Conservation (phyloP, 2,329 filamentous ascomycete species). For the Penicillium sp. region DNA sequence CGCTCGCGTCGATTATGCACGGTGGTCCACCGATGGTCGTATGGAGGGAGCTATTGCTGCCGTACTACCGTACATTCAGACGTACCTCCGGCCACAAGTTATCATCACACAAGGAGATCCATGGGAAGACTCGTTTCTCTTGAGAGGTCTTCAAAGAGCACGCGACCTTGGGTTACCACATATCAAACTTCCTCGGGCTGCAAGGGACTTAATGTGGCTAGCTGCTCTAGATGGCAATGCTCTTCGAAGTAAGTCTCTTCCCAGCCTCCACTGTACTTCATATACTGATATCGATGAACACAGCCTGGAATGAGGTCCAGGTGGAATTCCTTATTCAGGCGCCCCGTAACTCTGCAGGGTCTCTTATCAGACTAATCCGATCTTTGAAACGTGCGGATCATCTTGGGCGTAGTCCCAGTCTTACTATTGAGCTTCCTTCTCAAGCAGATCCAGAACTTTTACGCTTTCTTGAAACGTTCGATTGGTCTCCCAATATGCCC, state of each 20-base stretch:
- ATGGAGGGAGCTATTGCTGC: slow-evolving; percentile 68
- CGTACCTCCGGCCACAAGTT: slow-evolving; percentile 77
- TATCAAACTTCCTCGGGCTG: slow-evolving; percentile 73
- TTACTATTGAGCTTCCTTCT: slow-evolving; percentile 83
- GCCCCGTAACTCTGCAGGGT: slow-evolving; percentile 70
- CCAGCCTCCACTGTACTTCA: slow-evolving; percentile 7
- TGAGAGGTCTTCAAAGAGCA: slow-evolving; percentile 61
- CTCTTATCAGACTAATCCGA: slow-evolving; percentile 74
- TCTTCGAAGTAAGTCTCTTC: slow-evolving; percentile 60
- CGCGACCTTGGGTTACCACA: slow-evolving; percentile 62
- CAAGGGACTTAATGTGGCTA: slow-evolving; percentile 73
- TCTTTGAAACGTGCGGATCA: slow-evolving; percentile 80
- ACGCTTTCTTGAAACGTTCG: slow-evolving; percentile 66
- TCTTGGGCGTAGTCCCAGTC: slow-evolving; percentile 69
- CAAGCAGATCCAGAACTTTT: slow-evolving; percentile 69
- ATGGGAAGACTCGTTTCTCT: slow-evolving; percentile 72
- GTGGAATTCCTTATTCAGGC: slow-evolving; percentile 87
- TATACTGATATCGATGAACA: slow-evolving; percentile 16
- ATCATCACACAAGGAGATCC: slow-evolving; percentile 72
- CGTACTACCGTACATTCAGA: slow-evolving; percentile 73
- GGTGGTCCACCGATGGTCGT: slow-evolving; percentile 71
- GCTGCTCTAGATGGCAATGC: slow-evolving; percentile 75
- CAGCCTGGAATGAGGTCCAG: slow-evolving; percentile 76
- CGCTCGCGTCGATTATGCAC: slow-evolving; percentile 75
- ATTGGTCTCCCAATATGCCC: slow-evolving; percentile 66